phyloP scores from a whole-genome alignment of 2,329 filamentous ascomycete genomes.

The Colletotrichum tropicicola region DNA sequence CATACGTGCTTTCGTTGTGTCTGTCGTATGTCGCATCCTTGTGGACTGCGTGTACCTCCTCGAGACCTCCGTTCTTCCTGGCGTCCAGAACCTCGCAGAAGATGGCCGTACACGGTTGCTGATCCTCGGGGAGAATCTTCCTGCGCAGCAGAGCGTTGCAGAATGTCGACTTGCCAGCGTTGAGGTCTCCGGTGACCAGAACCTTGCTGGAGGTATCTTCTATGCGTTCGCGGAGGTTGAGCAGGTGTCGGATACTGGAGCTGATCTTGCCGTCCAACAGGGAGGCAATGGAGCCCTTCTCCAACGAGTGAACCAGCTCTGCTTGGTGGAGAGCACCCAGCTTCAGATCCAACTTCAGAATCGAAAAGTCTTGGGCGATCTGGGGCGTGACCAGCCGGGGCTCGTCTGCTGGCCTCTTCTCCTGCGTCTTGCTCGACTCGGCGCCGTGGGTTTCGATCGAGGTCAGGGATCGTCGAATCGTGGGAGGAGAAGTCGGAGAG shows the following conservation, averaged over 20 bases:
- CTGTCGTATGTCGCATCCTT: conserved; percentile 83
- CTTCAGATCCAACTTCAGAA: conserved; percentile 94
- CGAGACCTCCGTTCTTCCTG: conserved; percentile 86
- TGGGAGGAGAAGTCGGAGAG: conserved; percentile 54
- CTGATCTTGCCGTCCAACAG: conserved; percentile 93
- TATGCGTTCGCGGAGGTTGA: conserved; percentile 88
- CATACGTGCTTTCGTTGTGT: conserved; percentile 93
- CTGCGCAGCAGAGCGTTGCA: conserved; percentile 95
- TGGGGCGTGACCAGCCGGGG: conserved; percentile 90
- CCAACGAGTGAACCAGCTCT: conserved; percentile 92
- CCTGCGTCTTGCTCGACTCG: conserved; percentile 79
- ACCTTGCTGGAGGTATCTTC: conserved; percentile 98
- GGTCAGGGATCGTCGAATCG: conserved; percentile 76
- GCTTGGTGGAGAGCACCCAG: conserved; percentile 86
- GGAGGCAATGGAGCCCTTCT: conserved; percentile 90
- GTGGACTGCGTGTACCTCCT: conserved; percentile 96
- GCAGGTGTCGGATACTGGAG: conserved; percentile 90
- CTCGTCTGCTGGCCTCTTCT: conserved; percentile 69
- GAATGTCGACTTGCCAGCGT: conserved; percentile 98
- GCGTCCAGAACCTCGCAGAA: conserved; percentile 97
- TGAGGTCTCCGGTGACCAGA: conserved; percentile 92
- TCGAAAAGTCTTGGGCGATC: conserved; percentile 94
- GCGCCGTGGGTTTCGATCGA: conserved; percentile 63
- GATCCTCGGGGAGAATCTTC: conserved; percentile 94
- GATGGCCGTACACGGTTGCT: conserved; percentile 97